These are phyloP conservation scores for Leccinellum luteum DNA, from an alignment of 768 basidiomycete genomes.

Conservation along the genomic window DNA sequence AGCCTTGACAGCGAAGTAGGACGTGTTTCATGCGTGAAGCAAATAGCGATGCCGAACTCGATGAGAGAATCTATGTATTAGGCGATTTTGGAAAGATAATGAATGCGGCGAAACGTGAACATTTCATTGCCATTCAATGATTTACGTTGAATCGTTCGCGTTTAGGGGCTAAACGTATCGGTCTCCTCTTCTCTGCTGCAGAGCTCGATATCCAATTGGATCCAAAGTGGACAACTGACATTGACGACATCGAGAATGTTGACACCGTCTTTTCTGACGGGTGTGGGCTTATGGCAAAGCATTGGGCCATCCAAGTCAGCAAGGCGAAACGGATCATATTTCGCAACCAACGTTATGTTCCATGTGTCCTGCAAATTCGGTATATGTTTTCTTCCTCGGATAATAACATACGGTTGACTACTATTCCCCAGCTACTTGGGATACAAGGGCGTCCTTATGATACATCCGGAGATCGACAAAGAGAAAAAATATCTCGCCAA, in stretches of 20 bases:
- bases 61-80: constrained; percentile 51
- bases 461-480: constrained; percentile 56
- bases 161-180: constrained; percentile 66
- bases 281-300: constrained; percentile 59
- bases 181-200: constrained; percentile 63
- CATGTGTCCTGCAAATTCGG: constrained; percentile 64
- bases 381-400: constrained; percentile 15
- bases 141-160: not conserved
- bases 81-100: constrained; percentile 62
- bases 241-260: constrained; percentile 53
- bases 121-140: not conserved
- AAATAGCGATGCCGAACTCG: constrained; percentile 52
- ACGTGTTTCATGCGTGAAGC: constrained; percentile 64
- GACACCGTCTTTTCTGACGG: constrained; percentile 68
- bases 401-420: not conserved
- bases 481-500: constrained; percentile 46
- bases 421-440: constrained; percentile 52
- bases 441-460: constrained; percentile 70
- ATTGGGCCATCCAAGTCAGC: constrained; percentile 51
- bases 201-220: constrained; percentile 56
- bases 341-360: constrained; percentile 54
- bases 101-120: constrained; percentile 59
- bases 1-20: constrained; percentile 46
- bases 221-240: constrained; percentile 49
- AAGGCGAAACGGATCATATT: constrained; percentile 54